These are phyloP conservation scores for Phytomonas serpens DNA, from an alignment of 208 protist species.

Conservation along the genomic window DNA sequence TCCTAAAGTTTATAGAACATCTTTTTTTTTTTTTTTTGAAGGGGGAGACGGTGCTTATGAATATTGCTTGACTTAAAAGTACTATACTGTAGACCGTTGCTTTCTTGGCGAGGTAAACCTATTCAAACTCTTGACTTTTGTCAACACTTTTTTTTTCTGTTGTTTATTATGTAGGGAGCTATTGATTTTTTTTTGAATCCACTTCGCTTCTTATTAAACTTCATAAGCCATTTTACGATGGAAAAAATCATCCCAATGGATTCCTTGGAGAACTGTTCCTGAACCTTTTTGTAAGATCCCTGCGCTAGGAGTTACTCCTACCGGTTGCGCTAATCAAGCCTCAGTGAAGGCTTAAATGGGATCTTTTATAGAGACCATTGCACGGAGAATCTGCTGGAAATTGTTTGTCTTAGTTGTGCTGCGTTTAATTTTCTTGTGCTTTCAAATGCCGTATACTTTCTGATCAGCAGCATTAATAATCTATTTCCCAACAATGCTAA, in stretches of 20 bases:
- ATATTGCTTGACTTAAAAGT: not conserved
- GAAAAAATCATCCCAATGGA: not conserved
- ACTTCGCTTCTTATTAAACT: not conserved
- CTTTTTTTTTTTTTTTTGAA: not conserved
- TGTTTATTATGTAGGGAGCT: not conserved
- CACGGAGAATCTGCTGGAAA: not conserved
- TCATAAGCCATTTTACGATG: not conserved
- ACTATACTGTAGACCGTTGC: not conserved
- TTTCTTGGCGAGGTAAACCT: not conserved
- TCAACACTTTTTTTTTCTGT: not conserved
- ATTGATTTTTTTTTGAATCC: not conserved
- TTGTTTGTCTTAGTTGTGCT: not conserved
- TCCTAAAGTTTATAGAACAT: not conserved
- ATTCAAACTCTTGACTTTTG: not conserved
- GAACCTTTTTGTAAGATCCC: not conserved
- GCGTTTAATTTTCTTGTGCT: not conserved
- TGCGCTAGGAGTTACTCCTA: not conserved
- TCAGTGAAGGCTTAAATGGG: not conserved
- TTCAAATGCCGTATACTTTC: not conserved
- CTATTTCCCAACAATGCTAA: too few relatives aligned
- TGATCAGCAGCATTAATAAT: not conserved
- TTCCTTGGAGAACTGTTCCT: not conserved
- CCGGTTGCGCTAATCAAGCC: not conserved
- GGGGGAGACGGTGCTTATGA: not conserved
- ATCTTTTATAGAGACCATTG: not conserved